These are phyloP conservation scores for Monosporozyma aquatica DNA, from an alignment of 805 yeast species.

Conservation along the genomic window DNA sequence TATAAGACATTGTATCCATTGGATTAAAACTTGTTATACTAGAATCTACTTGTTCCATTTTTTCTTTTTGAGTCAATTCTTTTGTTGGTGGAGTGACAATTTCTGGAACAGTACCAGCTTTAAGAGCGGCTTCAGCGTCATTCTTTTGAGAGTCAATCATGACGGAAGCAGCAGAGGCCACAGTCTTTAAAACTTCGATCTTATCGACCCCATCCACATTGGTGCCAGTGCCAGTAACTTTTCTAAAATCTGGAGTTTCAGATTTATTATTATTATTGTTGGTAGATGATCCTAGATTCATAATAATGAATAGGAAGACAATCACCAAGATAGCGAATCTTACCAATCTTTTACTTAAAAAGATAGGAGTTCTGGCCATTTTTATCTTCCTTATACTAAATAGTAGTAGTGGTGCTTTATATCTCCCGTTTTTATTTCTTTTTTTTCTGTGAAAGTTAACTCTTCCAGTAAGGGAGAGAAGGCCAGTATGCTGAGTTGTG, in stretches of 20 bases:
- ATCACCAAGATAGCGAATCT: conserved; percentile 13
- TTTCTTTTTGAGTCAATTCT: not conserved
- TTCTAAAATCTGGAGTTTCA: not conserved
- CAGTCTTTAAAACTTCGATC: conserved; percentile 3
- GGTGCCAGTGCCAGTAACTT: not conserved
- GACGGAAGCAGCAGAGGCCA: conserved; percentile 1
- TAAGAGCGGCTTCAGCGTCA: not conserved
- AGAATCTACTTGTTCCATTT: not conserved
- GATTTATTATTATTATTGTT: not conserved
- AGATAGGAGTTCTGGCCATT: conserved; percentile 9
- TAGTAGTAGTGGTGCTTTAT: no score
- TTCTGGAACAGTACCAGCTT: not conserved
- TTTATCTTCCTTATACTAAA: not conserved
- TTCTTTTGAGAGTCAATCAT: not conserved
- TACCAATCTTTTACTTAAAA: conserved; percentile 18
- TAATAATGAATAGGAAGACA: conserved; percentile 6
- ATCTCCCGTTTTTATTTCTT: no score
- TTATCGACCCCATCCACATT: conserved; percentile 5
- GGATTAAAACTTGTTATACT: not conserved
- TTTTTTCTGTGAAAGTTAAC: no score
- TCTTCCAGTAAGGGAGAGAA: no score
- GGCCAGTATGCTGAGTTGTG: no score
- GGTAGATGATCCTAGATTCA: not conserved
- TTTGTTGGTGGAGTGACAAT: not conserved
- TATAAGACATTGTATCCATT: conserved; percentile 10